Conservation (phyloP, 495 filamentous ascomycete genomes). For the Lindgomyces ingoldianus region DNA sequence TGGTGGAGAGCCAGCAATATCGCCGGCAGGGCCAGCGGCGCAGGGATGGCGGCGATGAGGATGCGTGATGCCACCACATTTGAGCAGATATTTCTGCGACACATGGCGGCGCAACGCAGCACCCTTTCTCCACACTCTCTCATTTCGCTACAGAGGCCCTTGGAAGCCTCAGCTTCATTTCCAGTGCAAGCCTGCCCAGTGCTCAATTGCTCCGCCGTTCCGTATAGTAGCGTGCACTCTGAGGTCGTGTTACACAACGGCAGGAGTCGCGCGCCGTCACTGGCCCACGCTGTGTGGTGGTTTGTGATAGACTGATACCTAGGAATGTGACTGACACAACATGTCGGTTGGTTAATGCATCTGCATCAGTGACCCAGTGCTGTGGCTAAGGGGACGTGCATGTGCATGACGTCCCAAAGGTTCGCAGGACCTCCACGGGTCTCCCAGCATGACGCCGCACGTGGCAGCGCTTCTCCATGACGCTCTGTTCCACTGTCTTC, state of each 20-base stretch:
- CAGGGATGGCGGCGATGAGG: slow-evolving; percentile 13
- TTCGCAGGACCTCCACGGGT: background rate
- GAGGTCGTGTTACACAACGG: slow-evolving; percentile 3
- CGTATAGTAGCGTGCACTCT: background rate
- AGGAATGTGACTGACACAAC: background rate
- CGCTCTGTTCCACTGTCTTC: too few relatives aligned
- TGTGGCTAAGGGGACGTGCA: slow-evolving; percentile 15
- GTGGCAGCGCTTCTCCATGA: too few relatives aligned
- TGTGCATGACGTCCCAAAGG: slow-evolving; percentile 25
- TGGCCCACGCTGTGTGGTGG: slow-evolving; percentile 1
- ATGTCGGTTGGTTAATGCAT: slow-evolving; percentile 16
- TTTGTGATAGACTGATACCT: background rate
- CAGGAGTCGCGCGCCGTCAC: background rate
- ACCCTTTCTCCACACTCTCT: slow-evolving; percentile 38
- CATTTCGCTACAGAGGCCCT: slow-evolving; percentile 35
- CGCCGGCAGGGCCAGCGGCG: background rate
- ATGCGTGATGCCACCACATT: background rate
- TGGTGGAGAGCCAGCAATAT: background rate
- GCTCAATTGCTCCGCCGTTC: background rate
- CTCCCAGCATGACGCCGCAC: background rate
- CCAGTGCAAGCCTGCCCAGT: background rate
- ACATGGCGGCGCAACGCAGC: slow-evolving; percentile 24
- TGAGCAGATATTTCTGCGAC: slow-evolving; percentile 24
- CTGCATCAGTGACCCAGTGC: slow-evolving; percentile 22
- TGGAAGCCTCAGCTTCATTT: slow-evolving; percentile 18